A percentile compares a stretch with the other conserved stretches of the same genome.
Conservation (phyloP, 805 yeast genomes). For the Lachancea fermentati region DNA sequence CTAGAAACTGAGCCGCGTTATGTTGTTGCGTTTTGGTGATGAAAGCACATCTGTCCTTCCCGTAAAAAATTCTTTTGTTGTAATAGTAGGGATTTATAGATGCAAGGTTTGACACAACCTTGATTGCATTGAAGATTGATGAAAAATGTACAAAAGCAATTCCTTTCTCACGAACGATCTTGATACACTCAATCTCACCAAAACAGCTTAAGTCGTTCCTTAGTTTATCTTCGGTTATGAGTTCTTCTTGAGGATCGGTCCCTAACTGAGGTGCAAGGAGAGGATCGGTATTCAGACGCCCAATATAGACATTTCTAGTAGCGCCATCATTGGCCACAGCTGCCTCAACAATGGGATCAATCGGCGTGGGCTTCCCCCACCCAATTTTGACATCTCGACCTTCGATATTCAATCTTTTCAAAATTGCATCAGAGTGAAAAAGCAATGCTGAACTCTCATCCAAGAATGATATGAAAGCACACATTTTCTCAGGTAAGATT, state of each 20-base stretch:
- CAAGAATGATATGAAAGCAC: constrained; percentile 86
- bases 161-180: constrained; percentile 72
- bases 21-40: constrained; percentile 94
- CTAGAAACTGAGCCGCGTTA: constrained; percentile 92
- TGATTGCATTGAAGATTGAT: constrained; percentile 78
- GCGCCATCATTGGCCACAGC: constrained; percentile 84
- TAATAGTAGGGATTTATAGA: constrained; percentile 58
- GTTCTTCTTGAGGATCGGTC: constrained; percentile 14
- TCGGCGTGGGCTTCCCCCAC: constrained; percentile 82
- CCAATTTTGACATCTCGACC: constrained; percentile 83
- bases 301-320: constrained; percentile 88
- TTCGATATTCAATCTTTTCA: constrained; percentile 73
- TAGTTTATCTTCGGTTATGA: constrained; percentile 55
- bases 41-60: constrained; percentile 92
- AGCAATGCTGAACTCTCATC: constrained; percentile 84
- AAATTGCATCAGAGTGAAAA: constrained; percentile 89
- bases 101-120: constrained; percentile 74
- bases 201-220: constrained; percentile 59
- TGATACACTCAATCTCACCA: constrained; percentile 83
- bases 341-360: constrained; percentile 66
- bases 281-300: constrained; percentile 58
- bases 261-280: constrained; percentile 13
- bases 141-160: constrained; percentile 89
- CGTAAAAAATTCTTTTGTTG: constrained; percentile 78
- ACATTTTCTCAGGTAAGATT: constrained; percentile 75